Percentiles rank a stretch among this genome's conserved stretches.
phyloP scores from a whole-genome alignment of 768 basidiomycete species.

The Kwoniella mangroviensis region DNA sequence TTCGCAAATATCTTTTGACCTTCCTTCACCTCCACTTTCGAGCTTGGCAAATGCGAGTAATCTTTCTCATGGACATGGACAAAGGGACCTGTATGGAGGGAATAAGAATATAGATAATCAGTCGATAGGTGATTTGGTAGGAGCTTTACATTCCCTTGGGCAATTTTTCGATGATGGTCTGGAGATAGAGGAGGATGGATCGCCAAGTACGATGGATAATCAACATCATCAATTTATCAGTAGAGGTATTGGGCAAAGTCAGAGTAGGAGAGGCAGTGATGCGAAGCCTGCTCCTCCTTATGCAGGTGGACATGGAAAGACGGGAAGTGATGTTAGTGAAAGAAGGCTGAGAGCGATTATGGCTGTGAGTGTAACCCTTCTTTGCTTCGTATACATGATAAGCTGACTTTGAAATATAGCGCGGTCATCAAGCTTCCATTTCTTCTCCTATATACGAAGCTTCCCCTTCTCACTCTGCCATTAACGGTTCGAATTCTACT shows the following conservation, averaged over 20 bases:
- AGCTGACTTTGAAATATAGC: conserved; percentile 14
- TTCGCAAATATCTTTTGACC: conserved; percentile 20
- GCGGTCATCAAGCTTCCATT: conserved; percentile 44
- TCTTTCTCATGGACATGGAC: too few relatives aligned
- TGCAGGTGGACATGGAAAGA: conserved; percentile 23
- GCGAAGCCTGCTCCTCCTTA: background rate
- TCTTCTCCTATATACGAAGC: conserved; percentile 45
- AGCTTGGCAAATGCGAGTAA: background rate
- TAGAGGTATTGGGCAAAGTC: background rate
- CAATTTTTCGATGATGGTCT: conserved; percentile 59
- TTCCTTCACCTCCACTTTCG: conserved; percentile 50
- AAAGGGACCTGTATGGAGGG: background rate
- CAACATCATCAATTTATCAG: conserved; percentile 1
- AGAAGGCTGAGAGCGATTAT: conserved; percentile 50
- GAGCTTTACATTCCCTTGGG: conserved; percentile 57
- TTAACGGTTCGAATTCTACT: background rate
- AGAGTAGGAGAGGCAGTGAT: conserved; percentile 16
- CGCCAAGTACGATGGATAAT: conserved; percentile 14
- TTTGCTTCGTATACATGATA: background rate
- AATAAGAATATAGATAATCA: conserved; percentile 42
- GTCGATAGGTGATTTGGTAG: conserved; percentile 68
- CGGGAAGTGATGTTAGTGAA: conserved; percentile 38
- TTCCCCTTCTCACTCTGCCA: conserved; percentile 12
- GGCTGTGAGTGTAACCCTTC: conserved; percentile 43
- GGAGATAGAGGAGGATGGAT: background rate